Conservation (phyloP, 306 rosid species). For the Abrus pulchellus region DNA sequence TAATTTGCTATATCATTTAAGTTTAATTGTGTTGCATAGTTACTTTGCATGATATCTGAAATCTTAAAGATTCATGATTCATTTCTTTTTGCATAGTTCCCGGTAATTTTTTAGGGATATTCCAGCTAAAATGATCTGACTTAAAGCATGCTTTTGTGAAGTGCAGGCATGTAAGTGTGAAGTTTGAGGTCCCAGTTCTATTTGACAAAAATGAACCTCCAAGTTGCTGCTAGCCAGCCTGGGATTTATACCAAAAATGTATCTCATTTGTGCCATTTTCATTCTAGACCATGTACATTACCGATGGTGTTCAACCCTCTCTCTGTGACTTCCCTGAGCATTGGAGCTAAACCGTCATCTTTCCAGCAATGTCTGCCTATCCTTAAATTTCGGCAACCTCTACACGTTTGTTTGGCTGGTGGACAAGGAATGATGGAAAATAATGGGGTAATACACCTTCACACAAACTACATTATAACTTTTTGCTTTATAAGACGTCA, state of each 20-base stretch:
- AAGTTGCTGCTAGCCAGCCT: slow-evolving; percentile 48
- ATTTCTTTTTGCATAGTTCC: slow-evolving; percentile 14
- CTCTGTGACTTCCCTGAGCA: slow-evolving; percentile 35
- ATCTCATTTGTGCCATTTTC: slow-evolving; percentile 31
- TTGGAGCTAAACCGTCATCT: slow-evolving; percentile 29
- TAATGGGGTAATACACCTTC: slow-evolving; percentile 55
- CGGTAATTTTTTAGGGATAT: background rate
- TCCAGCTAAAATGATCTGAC: background rate
- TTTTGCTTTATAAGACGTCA: slow-evolving; percentile 12
- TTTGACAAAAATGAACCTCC: slow-evolving; percentile 56
- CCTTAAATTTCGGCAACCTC: slow-evolving; percentile 47
- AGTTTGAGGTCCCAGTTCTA: slow-evolving; percentile 19
- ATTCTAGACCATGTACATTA: slow-evolving; percentile 38
- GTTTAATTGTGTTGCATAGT: slow-evolving; percentile 4
- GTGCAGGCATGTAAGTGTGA: slow-evolving; percentile 45
- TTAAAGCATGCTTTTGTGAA: slow-evolving; percentile 41
- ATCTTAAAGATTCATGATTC: background rate
- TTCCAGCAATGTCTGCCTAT: slow-evolving; percentile 46
- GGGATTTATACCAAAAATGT: slow-evolving; percentile 24
- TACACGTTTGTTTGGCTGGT: slow-evolving; percentile 64
- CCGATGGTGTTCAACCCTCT: slow-evolving; percentile 31
- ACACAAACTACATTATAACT: slow-evolving; percentile 22
- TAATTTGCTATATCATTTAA: background rate
- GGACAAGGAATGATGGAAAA: slow-evolving; percentile 64
- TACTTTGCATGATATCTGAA: background rate